Conservation (phyloP, 73 alveolate species). For the Chromera velia region DNA sequence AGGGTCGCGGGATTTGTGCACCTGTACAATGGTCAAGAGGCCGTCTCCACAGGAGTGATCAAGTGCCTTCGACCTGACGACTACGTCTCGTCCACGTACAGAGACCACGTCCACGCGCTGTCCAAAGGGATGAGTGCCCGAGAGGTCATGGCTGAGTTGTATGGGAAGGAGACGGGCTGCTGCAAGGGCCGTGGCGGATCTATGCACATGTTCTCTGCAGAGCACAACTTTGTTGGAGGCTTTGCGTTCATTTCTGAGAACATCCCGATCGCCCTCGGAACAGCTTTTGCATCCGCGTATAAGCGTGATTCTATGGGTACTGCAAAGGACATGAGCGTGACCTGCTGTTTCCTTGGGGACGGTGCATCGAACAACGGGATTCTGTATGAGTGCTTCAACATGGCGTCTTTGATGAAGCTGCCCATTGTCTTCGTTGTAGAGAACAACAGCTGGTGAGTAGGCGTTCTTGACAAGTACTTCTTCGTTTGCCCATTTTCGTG, state of each 20-base stretch:
- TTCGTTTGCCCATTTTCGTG: too few relatives aligned
- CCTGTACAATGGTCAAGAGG: slow-evolving; percentile 63
- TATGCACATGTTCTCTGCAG: slow-evolving; percentile 69
- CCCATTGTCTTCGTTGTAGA: slow-evolving; percentile 71
- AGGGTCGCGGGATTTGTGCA: slow-evolving; percentile 75
- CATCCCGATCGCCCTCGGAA: slow-evolving; percentile 77
- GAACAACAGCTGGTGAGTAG: slow-evolving; percentile 51
- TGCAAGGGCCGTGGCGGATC: slow-evolving; percentile 85
- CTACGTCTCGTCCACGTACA: slow-evolving; percentile 67
- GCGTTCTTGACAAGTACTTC: too few relatives aligned
- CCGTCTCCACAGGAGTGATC: slow-evolving; percentile 64
- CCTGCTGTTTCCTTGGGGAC: slow-evolving; percentile 70
- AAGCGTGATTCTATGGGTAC: slow-evolving; percentile 54
- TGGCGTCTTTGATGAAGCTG: slow-evolving; percentile 78
- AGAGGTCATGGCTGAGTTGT: slow-evolving; percentile 71
- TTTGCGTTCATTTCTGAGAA: slow-evolving; percentile 82
- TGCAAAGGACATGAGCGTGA: slow-evolving; percentile 28
- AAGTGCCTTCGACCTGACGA: slow-evolving; percentile 72
- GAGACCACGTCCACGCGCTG: slow-evolving; percentile 73
- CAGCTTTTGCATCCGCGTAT: slow-evolving; percentile 60
- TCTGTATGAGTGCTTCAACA: slow-evolving; percentile 71
- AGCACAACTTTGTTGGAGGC: slow-evolving; percentile 74
- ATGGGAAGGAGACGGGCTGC: slow-evolving; percentile 70
- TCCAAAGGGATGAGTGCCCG: slow-evolving; percentile 70
- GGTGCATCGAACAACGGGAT: slow-evolving; percentile 86